Base-by-base conservation (phyloP, 345 rosid genomes). In the Salix suchowensis region DNA sequence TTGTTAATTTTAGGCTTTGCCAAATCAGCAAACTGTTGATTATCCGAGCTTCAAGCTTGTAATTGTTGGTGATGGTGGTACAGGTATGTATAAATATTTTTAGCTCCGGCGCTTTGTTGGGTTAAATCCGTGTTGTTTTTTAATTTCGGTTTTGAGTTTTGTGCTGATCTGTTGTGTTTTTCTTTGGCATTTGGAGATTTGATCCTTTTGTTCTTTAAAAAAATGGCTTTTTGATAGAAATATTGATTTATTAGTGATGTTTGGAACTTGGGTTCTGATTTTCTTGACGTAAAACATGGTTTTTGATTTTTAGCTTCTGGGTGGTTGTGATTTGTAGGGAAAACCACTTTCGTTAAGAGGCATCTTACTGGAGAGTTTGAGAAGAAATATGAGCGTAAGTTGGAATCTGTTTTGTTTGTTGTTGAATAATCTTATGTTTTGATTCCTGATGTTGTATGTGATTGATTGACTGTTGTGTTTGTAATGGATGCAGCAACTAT, bases 1-100 rank as follows among this genome's bases (percentile, higher is more conserved):
- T 37, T 72, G 26, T 12, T 52, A 24, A 39, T 74, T 46, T 65
- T 68, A 94, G 98, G 96, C 98, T 77, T 74, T 94, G 67, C 96
- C 91, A 3, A 90, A 88, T 66, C 97, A 85, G 79, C 89, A 80
- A 74, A 87, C 89, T 44, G 94, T 94, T 1, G 85, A 86, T 76
- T 83, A 92, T 46, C 87, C 87, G 46, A 85, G 84, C 80, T 82
- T 85, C 83, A 85, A 85, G 87, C 85, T 85, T 73, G 85, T 85
- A 42, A 79, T 85, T 62, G 87, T 85, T 15, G 87, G 87, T 1
- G 87, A 85, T 65, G 87, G 87, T 26, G 87, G 87, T 74, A 85
- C 87, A 32, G 87, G 87, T 82, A 68, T 46, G 10, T 78, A 44
- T 70, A 5, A 11, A 9, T 42, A 11, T 7, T 18, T 19, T 4